A percentile compares a stretch with the other conserved stretches of the same genome.
phyloP scores from a whole-genome alignment of 75 land plant genomes.

The Chamaecyparis obtusa region DNA sequence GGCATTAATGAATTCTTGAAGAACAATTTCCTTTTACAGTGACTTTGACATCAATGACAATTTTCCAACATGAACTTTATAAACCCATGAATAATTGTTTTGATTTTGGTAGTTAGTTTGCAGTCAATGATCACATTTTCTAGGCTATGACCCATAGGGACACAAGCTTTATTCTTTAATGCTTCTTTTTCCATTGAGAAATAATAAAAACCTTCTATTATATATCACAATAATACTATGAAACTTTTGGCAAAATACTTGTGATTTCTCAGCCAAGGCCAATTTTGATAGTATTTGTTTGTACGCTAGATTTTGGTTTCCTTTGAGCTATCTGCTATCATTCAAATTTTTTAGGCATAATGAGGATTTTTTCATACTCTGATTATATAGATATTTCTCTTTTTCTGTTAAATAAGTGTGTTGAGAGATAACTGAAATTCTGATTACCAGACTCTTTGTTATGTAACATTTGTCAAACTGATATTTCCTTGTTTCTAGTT shows the following conservation, averaged over 20 bases:
- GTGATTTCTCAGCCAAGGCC: slow-evolving; percentile 1
- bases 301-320: background rate
- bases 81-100: too few relatives aligned
- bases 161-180: too few relatives aligned
- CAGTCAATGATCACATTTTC: too few relatives aligned
- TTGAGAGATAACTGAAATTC: too few relatives aligned
- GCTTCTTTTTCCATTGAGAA: too few relatives aligned
- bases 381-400: background rate
- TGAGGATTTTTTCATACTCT: background rate
- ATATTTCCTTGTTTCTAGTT: slow-evolving; percentile 5
- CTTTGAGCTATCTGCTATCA: background rate
- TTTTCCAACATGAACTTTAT: too few relatives aligned
- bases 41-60: too few relatives aligned
- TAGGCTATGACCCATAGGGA: too few relatives aligned
- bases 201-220: too few relatives aligned
- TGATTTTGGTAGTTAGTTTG: too few relatives aligned
- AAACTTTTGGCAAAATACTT: background rate
- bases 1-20: too few relatives aligned
- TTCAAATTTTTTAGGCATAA: background rate
- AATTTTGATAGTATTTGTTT: background rate
- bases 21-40: too few relatives aligned
- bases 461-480: background rate
- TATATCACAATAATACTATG: background rate
- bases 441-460: background rate
- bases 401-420: background rate